Percentiles rank a stretch among this genome's conserved stretches.
Evolutionary conservation across 768 basidiomycete genomes (phyloP).

Genomic region (Mycena maculata): DNA sequence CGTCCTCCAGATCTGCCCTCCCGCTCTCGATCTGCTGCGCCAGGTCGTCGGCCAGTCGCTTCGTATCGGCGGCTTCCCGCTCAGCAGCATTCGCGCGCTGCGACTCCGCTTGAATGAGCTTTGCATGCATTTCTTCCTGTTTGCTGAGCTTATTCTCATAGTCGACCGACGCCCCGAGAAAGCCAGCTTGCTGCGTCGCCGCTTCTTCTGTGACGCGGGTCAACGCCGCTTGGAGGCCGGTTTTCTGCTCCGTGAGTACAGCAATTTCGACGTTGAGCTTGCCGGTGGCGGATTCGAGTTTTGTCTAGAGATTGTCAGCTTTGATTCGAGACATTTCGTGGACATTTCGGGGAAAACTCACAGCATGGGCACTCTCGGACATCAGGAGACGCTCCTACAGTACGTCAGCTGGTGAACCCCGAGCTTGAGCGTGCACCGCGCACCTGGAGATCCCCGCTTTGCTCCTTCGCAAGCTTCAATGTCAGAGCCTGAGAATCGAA

Average conservation of each 20-base stretch:
- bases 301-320: conserved; percentile 27
- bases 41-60: conserved; percentile 31
- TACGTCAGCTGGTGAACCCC: not conserved
- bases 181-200: conserved; percentile 32
- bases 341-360: conserved; percentile 32
- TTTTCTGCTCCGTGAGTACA: conserved; percentile 54
- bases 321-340: too few relatives aligned
- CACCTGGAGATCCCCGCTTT: conserved; percentile 62
- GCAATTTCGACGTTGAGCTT: conserved; percentile 53
- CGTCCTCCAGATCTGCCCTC: conserved; percentile 22
- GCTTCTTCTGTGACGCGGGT: conserved; percentile 45
- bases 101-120: conserved; percentile 41
- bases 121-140: conserved; percentile 34
- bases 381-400: conserved; percentile 37
- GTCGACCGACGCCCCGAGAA: conserved; percentile 31
- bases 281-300: conserved; percentile 47
- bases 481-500: conserved; percentile 69
- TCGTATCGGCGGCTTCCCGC: conserved; percentile 36
- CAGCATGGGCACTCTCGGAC: conserved; percentile 51
- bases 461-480: conserved; percentile 65
- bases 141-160: conserved; percentile 45
- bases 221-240: conserved; percentile 39
- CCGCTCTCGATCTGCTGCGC: conserved; percentile 30
- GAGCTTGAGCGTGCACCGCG: not conserved
- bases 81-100: conserved; percentile 44